A percentile compares a stretch with the other conserved stretches of the same genome.
Conservation (phyloP, 768 basidiomycete species). For the Kwoniella shandongensis region DNA sequence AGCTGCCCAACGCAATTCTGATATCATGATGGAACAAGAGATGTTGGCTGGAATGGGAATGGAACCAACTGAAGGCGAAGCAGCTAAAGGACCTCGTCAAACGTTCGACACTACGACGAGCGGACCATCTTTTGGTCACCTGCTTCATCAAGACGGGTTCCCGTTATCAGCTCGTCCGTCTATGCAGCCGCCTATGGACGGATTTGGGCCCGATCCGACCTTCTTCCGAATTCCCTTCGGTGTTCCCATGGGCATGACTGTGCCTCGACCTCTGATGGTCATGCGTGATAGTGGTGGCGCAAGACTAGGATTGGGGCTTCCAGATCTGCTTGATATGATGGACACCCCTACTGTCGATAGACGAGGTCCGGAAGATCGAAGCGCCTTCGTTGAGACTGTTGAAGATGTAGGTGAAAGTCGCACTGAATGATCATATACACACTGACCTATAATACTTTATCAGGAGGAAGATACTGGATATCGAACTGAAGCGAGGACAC, state of each 20-base stretch:
- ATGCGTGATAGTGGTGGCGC: slow-evolving; percentile 29
- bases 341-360: slow-evolving; percentile 16
- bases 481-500: slow-evolving; percentile 10
- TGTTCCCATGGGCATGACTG: slow-evolving; percentile 21
- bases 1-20: slow-evolving; percentile 22
- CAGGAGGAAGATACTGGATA: slow-evolving; percentile 20
- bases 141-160: slow-evolving; percentile 34
- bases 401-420: slow-evolving; percentile 41
- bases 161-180: slow-evolving; percentile 25
- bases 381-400: slow-evolving; percentile 52
- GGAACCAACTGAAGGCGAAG: neutral
- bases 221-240: slow-evolving; percentile 45
- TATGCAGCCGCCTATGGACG: slow-evolving; percentile 10
- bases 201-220: neutral
- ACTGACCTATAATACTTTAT: neutral
- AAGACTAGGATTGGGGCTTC: slow-evolving; percentile 27
- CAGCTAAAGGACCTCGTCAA: slow-evolving; percentile 32
- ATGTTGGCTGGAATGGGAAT: slow-evolving; percentile 6
- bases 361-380: slow-evolving; percentile 29
- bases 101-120: slow-evolving; percentile 45
- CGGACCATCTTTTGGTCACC: slow-evolving; percentile 49
- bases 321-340: slow-evolving; percentile 27
- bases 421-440: neutral
- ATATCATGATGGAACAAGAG: slow-evolving; percentile 11
- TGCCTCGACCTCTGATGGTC: slow-evolving; percentile 33